Percentiles rank a stretch among this genome's conserved stretches.
phyloP scores from a whole-genome alignment of 2,329 filamentous ascomycete species.

The Xylariaceae sp. region DNA sequence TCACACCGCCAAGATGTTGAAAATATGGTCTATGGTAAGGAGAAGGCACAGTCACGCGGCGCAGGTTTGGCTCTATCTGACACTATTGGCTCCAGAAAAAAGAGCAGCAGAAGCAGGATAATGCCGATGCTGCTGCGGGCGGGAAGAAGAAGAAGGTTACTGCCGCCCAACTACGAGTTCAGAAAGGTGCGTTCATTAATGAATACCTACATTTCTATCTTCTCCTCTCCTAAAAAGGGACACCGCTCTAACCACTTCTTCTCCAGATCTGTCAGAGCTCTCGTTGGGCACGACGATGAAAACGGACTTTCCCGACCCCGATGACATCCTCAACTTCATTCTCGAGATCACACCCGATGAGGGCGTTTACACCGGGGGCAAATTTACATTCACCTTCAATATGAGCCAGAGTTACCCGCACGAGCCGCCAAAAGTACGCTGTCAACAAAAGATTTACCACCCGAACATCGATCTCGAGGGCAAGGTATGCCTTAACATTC shows the following conservation, averaged over 20 bases:
- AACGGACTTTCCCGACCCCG: slow-evolving; percentile 73
- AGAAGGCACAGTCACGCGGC: not conserved
- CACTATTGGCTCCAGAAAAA: slow-evolving; percentile 63
- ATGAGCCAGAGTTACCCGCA: slow-evolving; percentile 96
- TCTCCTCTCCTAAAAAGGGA: not conserved
- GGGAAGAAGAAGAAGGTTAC: slow-evolving; percentile 99
- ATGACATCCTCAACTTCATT: slow-evolving; percentile 80
- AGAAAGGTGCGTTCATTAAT: slow-evolving; percentile 66
- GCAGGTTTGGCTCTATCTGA: slow-evolving; percentile 16
- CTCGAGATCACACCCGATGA: slow-evolving; percentile 81
- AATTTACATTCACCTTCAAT: slow-evolving; percentile 83
- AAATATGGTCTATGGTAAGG: slow-evolving; percentile 97
- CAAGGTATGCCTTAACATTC: slow-evolving; percentile 95
- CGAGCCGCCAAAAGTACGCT: slow-evolving; percentile 95
- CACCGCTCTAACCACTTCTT: not conserved
- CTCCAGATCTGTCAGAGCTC: slow-evolving; percentile 71
- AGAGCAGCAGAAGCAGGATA: slow-evolving; percentile 91
- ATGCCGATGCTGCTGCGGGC: slow-evolving; percentile 65
- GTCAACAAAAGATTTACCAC: slow-evolving; percentile 97
- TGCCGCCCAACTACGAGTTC: slow-evolving; percentile 87
- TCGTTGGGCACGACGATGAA: slow-evolving; percentile 75
- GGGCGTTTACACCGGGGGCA: slow-evolving; percentile 79
- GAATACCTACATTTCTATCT: not conserved
- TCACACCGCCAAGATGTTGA: slow-evolving; percentile 68
- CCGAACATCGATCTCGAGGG: slow-evolving; percentile 97